Evolutionary conservation across 352 stramenopile genomes (phyloP), one percentile per base, ranked within the genome.

Genomic region (Blastocystis sp.): DNA sequence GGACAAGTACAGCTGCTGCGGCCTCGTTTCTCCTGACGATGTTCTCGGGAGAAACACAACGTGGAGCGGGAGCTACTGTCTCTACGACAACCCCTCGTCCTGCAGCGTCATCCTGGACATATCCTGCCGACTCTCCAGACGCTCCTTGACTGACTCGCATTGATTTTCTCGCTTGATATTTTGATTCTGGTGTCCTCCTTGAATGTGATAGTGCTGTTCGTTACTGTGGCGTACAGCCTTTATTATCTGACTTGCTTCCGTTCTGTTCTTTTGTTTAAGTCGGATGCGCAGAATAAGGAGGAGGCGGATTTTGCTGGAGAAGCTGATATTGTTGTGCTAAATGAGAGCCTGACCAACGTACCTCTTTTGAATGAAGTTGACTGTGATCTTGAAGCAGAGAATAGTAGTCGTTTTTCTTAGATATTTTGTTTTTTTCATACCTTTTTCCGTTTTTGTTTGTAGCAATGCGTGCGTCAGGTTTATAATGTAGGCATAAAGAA

Each of bases 221-320:
- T 59, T 20, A 79, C 68, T 13, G 23, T 79, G 18, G 68, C 68
- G 13, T 79, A 62, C 23, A 79, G 68, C 29, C 37, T 61, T 20
- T 79, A 79, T 29, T 79, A 62, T 59, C 43, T 79, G 37, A 15
- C 47, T 1, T 79, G 68, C 41, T 79, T 79, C 68, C 50, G 50
- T n/a, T 59, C 50, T 13, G 11, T 59, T 13, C 20, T 59, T 13
- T 59, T 59, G 20, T 59, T 59, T n/a, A 59, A 59, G 20, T 13
- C 50, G 50, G 50, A 59, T 13, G 50, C 50, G 0, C 11, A 59
- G 11, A n/a, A 59, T 59, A 13, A n/a, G 50, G 50, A 59, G 50
- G 50, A n/a, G 20, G 2, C 11, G 11, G 11, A 59, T 59, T 59
- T 59, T 1, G 20, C 11, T 59, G 20, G 50, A 13, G 26, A 68